Base-by-base conservation (phyloP, 163 green algal species). In the Prototheca stagnorum region DNA sequence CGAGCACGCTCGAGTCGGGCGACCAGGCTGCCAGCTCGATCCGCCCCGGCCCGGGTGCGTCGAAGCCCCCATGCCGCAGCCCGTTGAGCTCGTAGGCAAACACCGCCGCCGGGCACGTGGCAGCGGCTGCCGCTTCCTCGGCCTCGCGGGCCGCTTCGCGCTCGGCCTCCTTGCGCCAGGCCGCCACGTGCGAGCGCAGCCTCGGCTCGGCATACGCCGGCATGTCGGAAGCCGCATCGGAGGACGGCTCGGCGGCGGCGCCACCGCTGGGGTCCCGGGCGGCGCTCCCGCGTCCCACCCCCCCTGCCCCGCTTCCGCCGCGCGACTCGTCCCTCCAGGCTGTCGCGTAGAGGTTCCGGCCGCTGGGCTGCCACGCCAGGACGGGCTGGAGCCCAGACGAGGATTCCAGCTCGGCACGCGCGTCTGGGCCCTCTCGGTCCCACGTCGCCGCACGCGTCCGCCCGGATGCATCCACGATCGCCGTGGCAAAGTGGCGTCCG, bases 71-170 rank as follows among this genome's bases (percentile, higher is more conserved):
- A 47, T 92, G 81, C 36, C 57, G 61, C 39, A 95, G 62, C 4
- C 82, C 86, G 56, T 94, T 94, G 24, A 64, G 53, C 68, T 95
- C 86, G 52, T 73, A 93, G 36, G 94, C 61, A 28, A 82, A 33
- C 34, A 94, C 68, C 1, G 45, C 29, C 26, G 3, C n/a, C 37
- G 26, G 40, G 15, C 19, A 22, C 19, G 14, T 21, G 47, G n/a
- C 20, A 45, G 31, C 16, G 25, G 39, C 22, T 15, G 4, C 5
- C 15, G 19, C 27, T 34, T 29, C 45, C 3, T 44, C 35, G 4
- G 27, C 47, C 35, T 28, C 43, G 15, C 49, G 43, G 29, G 55
- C 54, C 19, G 39, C 50, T 39, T 64, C 39, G 5, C 44, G 36
- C 16, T 54, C 29, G 8, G 51, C 40, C 16, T 56, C 35, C 58